These are phyloP conservation scores for Arthrobotrys entomopaga DNA, from an alignment of 2,329 filamentous ascomycete genomes.

Conservation along the genomic window DNA sequence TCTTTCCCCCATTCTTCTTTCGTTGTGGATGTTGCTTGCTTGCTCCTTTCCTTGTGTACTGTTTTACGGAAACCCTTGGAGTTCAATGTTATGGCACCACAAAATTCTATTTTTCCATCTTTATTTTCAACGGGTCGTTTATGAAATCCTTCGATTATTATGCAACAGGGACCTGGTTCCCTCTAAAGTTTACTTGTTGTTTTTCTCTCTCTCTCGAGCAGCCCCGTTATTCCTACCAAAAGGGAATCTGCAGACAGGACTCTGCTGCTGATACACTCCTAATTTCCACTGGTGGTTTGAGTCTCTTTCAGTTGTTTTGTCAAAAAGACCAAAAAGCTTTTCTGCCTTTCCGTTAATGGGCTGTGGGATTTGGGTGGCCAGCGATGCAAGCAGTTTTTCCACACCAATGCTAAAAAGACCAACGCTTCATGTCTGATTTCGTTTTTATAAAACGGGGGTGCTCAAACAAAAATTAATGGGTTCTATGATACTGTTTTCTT, in stretches of 20 bases:
- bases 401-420: conserved; percentile 33
- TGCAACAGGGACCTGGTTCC: conserved; percentile 48
- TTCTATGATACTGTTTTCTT: conserved; percentile 52
- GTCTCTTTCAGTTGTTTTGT: conserved; percentile 51
- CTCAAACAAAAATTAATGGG: conserved; percentile 49
- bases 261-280: conserved; percentile 52
- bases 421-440: conserved; percentile 54
- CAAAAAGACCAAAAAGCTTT: conserved; percentile 42
- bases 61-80: conserved; percentile 52
- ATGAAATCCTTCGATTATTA: conserved; percentile 55
- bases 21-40: conserved; percentile 53
- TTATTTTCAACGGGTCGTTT: conserved; percentile 51
- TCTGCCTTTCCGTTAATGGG: conserved; percentile 39
- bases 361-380: conserved; percentile 42
- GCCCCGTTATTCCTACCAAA: conserved; percentile 48
- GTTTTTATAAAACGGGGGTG: conserved; percentile 49
- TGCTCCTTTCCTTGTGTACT: conserved; percentile 52
- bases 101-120: conserved; percentile 39
- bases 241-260: conserved; percentile 49
- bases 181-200: conserved; percentile 45
- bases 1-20: conserved; percentile 26
- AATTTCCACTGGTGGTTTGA: conserved; percentile 54
- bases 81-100: conserved; percentile 55
- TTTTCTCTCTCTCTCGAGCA: conserved; percentile 41
- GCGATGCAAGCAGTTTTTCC: conserved; percentile 47